phyloP scores from a whole-genome alignment of 352 stramenopile genomes.

The Globisporangium okanoganense region DNA sequence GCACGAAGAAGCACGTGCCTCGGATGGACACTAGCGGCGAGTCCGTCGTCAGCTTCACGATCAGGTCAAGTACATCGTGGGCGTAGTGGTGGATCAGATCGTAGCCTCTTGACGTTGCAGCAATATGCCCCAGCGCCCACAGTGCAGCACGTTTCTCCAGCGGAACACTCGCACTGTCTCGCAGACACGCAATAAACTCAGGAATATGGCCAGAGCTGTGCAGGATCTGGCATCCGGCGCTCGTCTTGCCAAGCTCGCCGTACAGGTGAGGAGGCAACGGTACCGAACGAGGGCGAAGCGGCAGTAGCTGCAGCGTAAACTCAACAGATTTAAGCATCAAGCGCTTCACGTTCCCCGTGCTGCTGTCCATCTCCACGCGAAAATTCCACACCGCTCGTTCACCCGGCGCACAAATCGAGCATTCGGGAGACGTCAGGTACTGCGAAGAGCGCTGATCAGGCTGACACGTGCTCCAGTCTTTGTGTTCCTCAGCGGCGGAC shows the following conservation, averaged over 20 bases:
- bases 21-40: constrained; percentile 81
- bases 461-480: constrained; percentile 86
- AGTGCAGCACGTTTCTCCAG: constrained; percentile 83
- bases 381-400: constrained; percentile 89
- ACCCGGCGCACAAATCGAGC: constrained; percentile 71
- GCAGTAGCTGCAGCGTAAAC: constrained; percentile 84
- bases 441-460: constrained; percentile 75
- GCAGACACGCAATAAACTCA: constrained; percentile 79
- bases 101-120: constrained; percentile 71
- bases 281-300: constrained; percentile 71
- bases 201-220: constrained; percentile 76
- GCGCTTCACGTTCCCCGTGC: constrained; percentile 60
- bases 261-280: constrained; percentile 82
- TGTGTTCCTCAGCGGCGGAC: constrained; percentile 77
- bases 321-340: constrained; percentile 87
- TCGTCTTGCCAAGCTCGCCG: constrained; percentile 83
- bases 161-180: constrained; percentile 75
- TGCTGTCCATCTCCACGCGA: constrained; percentile 79
- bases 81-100: constrained; percentile 80
- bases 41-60: constrained; percentile 83
- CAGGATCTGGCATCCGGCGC: constrained; percentile 74
- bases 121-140: constrained; percentile 82
- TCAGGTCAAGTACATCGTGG: constrained; percentile 79
- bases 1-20: constrained; percentile 84
- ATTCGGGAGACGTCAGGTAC: constrained; percentile 61